Base-by-base conservation (phyloP, 257 asterid genomes). In the Solanum appendiculatum region DNA sequence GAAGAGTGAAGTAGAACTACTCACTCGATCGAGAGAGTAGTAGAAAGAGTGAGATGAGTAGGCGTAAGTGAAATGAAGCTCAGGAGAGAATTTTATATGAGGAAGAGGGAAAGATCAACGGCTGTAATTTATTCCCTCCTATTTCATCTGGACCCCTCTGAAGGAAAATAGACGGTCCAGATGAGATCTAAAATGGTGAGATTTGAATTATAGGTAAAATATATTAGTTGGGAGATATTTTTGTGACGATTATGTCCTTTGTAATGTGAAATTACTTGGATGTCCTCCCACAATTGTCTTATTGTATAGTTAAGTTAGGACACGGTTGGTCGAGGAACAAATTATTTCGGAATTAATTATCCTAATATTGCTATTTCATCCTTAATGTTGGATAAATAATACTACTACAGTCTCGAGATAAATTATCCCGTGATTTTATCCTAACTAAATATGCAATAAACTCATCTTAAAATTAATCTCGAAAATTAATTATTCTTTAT, bases 91-190 rank as follows among this genome's bases (percentile, higher is more conserved):
- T 9, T 84, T 92, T 91, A 94, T 94, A 91, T 90, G 21, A 64
- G 83, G 80, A 54, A 69, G 60, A 63, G 85, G 85, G 78, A 33
- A 36, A 68, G 87, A 90, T 90, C 86, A 20, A 92, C 93, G 95
- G 94, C 82, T 78, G 44, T 6, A 42, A 90, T 88, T 90, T 88
- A 70, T 91, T 93, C 97, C 94, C 95, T 93, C 97, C 91, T 87
- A 74, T 81, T 91, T 82, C 7, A 34, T 14, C 27, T 87, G 31
- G 86, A 13, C 54, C 68, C 64, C 46, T 86, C 20, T 21, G 2
- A 11, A 85, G 15, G 25, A 27, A 7, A 64, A 86, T 18, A 1
- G 66, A 89, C 92, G 92, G 93, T 51, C 25, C 21, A 2, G 92
- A 93, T 91, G 81, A 54, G 74, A 84, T 40, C 58, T 73, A 86